These are phyloP conservation scores for Theileria annulata DNA, from an alignment of 169 alveolate genomes.

Conservation along the genomic window DNA sequence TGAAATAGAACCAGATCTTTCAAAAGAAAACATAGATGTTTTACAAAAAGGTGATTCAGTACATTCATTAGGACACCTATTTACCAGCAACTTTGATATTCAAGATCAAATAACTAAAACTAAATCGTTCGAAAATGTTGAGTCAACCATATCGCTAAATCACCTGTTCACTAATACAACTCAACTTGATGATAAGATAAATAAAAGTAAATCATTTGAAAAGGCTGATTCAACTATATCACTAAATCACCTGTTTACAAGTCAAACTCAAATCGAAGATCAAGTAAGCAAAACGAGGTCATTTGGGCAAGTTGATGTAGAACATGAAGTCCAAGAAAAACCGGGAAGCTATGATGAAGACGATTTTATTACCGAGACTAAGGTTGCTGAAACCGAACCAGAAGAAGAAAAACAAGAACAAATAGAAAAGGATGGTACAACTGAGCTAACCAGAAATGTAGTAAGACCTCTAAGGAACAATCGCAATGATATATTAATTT, in stretches of 20 bases:
- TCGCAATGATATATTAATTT: conserved; percentile 36
- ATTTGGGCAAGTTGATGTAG: too few relatives aligned
- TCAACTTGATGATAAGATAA: neutral
- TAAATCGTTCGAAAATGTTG: neutral
- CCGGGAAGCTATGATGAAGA: too few relatives aligned
- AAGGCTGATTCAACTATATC: neutral
- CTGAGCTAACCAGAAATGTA: conserved; percentile 12
- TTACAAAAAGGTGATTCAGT: neutral
- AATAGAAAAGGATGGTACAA: conserved; percentile 8
- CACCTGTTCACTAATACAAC: neutral
- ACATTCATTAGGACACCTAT: neutral
- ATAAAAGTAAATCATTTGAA: neutral
- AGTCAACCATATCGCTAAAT: neutral
- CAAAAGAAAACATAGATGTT: neutral
- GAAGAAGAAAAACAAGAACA: neutral
- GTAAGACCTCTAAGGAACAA: conserved; percentile 34
- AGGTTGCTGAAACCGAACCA: neutral
- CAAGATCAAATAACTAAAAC: neutral
- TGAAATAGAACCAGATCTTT: neutral
- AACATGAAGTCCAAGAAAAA: too few relatives aligned
- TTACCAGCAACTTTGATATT: neutral
- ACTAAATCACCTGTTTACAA: neutral
- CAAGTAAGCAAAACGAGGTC: too few relatives aligned
- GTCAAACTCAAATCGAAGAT: neutral
- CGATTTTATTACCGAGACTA: conserved; percentile 1